Evolutionary conservation across 768 basidiomycete species (phyloP), one percentile per base, ranked within the genome.

Genomic region (Lactarius psammicola): DNA sequence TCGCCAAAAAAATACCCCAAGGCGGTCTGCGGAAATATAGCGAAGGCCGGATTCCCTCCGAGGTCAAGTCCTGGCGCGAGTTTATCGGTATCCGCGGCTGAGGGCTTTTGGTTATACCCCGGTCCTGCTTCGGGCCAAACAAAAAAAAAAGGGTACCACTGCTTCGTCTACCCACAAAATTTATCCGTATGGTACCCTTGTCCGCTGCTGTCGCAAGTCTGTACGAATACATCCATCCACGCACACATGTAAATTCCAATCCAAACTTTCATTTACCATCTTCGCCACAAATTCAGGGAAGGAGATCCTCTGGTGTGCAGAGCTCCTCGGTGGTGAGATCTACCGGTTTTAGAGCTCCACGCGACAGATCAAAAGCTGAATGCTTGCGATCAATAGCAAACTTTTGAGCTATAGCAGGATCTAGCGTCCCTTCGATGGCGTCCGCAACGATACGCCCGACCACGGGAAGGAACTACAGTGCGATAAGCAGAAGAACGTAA

Each of bases 31-130:
- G 82, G 69, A 82, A 82, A 28, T 99, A 98, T 75, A 80, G 81
- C 34, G 95, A 98, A 76, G 96, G 95, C 23, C 86, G 81, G 38
- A 89, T 96, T 70, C 96, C 96, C 36, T 82, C 88, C 1, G 96
- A 98, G 76, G 95, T 99, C 72, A 84, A 84, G 71, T 93, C 92
- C 36, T 98, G 95, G 95, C 80, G 85, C 64, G 92, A 95, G 76
- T 98, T 93, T 75, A 85, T 94, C 53, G 92, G 92, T 17, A 78
- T 79, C 67, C 82, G 83, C 60, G 89, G 87, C 42, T 92, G 71
- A 81, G 67, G 33, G 6, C 42, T 11, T 31, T 36, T 60, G 57
- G 23, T 30, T 31, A 46, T 44, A 62, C 65, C 61, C 23, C 7
- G 49, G 23, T 49, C 46, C 56, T 57, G 36, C 44, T 28, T 49